Conservation (phyloP, 2,329 filamentous ascomycete species). For the Lasiodiplodia sp. region DNA sequence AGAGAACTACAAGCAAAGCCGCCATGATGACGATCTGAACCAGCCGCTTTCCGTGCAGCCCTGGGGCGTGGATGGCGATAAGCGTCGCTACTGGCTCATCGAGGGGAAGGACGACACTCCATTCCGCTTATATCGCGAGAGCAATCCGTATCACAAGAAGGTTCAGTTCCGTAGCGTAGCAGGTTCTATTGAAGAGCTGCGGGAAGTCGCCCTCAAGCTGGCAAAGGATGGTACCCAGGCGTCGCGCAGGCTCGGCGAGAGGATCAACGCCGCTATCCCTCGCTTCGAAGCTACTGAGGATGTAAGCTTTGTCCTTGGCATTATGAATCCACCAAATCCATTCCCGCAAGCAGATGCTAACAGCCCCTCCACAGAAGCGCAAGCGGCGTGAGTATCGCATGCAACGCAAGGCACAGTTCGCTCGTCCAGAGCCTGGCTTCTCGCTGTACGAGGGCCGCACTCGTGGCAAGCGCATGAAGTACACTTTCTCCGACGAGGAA, state of each 20-base stretch:
- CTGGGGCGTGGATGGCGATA: slow-evolving; percentile 89
- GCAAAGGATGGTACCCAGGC: slow-evolving; percentile 80
- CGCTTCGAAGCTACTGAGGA: slow-evolving; percentile 94
- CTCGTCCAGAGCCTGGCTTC: slow-evolving; percentile 85
- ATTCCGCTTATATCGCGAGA: slow-evolving; percentile 93
- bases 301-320: slow-evolving; percentile 56
- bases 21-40: slow-evolving; percentile 79
- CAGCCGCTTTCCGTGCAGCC: slow-evolving; percentile 88
- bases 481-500: slow-evolving; percentile 93
- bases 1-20: slow-evolving; percentile 85
- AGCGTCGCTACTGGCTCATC: slow-evolving; percentile 90
- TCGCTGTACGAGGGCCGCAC: slow-evolving; percentile 97
- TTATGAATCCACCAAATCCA: not conserved
- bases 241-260: slow-evolving; percentile 77
- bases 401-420: slow-evolving; percentile 84
- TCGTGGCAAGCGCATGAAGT: slow-evolving; percentile 93
- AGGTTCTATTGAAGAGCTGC: slow-evolving; percentile 86
- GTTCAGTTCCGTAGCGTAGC: slow-evolving; percentile 94
- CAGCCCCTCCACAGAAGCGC: slow-evolving; percentile 71
- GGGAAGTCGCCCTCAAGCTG: slow-evolving; percentile 76
- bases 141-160: slow-evolving; percentile 77
- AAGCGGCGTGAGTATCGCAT: slow-evolving; percentile 90
- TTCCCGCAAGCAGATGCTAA: not conserved
- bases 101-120: slow-evolving; percentile 94
- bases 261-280: slow-evolving; percentile 80